Percentiles rank a stretch among this genome's conserved stretches.
Evolutionary conservation across 768 basidiomycete species (phyloP).

Genomic region (Hypsizygus marmoreus): DNA sequence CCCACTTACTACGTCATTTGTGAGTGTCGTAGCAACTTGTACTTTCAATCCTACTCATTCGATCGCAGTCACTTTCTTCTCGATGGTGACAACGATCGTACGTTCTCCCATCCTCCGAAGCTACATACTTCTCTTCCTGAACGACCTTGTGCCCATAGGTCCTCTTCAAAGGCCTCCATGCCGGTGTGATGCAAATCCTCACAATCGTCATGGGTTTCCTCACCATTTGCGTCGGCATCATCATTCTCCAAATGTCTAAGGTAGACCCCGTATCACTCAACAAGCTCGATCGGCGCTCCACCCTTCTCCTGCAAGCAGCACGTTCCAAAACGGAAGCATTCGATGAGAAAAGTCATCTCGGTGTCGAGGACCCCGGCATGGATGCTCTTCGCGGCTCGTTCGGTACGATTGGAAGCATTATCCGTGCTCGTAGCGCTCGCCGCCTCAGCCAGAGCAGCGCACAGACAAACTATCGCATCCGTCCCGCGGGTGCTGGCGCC

Average conservation of each 20-base stretch:
- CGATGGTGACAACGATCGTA: conserved; percentile 82
- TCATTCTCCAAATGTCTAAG: conserved; percentile 93
- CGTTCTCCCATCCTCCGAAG: conserved; percentile 21
- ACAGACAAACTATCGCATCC: conserved; percentile 30
- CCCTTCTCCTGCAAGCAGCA: conserved; percentile 88
- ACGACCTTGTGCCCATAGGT: conserved; percentile 44
- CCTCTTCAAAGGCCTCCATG: conserved; percentile 86
- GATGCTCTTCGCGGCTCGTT: conserved; percentile 90
- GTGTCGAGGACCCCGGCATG: conserved; percentile 88
- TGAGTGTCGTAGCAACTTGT: conserved; percentile 33
- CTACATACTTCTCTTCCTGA: neutral
- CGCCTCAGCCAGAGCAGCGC: conserved; percentile 51
- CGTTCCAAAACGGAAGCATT: conserved; percentile 64
- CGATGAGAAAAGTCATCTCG: conserved; percentile 68
- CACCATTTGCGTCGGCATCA: conserved; percentile 89
- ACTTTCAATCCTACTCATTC: conserved; percentile 4
- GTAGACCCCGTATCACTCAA: conserved; percentile 82
- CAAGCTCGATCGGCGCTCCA: conserved; percentile 86
- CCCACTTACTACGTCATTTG: conserved; percentile 88
- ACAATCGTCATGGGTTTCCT: conserved; percentile 93
- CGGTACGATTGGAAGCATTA: conserved; percentile 89
- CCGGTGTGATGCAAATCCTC: conserved; percentile 75
- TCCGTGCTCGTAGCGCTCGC: conserved; percentile 62
- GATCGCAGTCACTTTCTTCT: conserved; percentile 73
- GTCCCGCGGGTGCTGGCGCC: conserved; percentile 37